These are phyloP conservation scores for Chenopodium formosanum DNA, from an alignment of 148 eudicot genomes.

Conservation along the genomic window DNA sequence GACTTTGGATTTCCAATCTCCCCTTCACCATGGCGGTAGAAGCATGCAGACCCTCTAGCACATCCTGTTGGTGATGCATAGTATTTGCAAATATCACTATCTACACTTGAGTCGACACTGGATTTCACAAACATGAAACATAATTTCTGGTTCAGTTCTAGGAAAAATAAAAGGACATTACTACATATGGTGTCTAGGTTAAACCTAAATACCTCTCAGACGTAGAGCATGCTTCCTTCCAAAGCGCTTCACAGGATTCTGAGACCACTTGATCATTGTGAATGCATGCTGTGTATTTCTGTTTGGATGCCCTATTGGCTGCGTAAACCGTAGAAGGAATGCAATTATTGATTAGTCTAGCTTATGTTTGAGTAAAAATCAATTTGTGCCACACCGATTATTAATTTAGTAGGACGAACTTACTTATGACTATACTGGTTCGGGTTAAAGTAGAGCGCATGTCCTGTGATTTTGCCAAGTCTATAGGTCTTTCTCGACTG, in stretches of 20 bases:
- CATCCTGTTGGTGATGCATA: constrained; percentile 35
- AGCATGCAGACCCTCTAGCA: constrained; percentile 35
- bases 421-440: constrained; percentile 37
- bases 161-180: background rate
- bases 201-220: constrained; percentile 30
- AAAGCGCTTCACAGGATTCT: constrained; percentile 27
- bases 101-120: constrained; percentile 30
- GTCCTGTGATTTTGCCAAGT: constrained; percentile 42
- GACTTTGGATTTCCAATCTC: constrained; percentile 21
- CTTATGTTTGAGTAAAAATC: background rate
- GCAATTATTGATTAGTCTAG: background rate
- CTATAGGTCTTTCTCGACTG: constrained; percentile 45
- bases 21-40: constrained; percentile 34
- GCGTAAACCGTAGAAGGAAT: constrained; percentile 5
- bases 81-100: constrained; percentile 34
- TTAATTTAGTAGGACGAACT: constrained; percentile 7
- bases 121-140: constrained; percentile 5
- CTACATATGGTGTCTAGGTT: background rate
- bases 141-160: background rate
- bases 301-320: constrained; percentile 32
- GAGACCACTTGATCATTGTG: constrained; percentile 31
- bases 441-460: constrained; percentile 36
- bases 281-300: constrained; percentile 27
- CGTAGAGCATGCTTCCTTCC: constrained; percentile 25
- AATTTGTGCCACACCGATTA: background rate